phyloP scores from a whole-genome alignment of 148 eudicot genomes.

The Rhododendron kiyosumense region DNA sequence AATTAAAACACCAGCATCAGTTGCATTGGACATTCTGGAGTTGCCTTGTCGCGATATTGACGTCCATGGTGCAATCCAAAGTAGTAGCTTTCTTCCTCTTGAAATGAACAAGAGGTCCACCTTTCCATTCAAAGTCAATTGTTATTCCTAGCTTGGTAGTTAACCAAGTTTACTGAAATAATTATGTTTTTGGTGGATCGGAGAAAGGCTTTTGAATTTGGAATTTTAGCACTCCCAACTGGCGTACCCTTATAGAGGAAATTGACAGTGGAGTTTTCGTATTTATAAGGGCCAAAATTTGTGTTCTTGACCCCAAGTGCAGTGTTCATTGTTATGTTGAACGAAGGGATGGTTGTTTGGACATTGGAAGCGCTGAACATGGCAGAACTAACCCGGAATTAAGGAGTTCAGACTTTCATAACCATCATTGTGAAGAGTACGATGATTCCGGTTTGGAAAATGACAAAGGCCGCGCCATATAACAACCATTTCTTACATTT shows the following conservation, averaged over 20 bases:
- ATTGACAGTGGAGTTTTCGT: neutral
- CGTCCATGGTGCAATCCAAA: neutral
- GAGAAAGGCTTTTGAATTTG: neutral
- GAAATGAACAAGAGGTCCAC: neutral
- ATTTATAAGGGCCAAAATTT: slow-evolving; percentile 3
- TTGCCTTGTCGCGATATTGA: neutral
- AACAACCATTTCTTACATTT: too few species aligned
- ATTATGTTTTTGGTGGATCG: slow-evolving; percentile 7
- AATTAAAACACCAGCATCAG: too few species aligned
- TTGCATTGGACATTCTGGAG: neutral
- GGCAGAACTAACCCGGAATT: neutral
- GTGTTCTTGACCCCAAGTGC: slow-evolving; percentile 17
- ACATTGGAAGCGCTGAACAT: neutral
- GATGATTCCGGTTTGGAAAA: too few species aligned
- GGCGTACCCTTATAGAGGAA: neutral
- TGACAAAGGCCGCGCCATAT: too few species aligned
- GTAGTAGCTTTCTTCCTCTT: neutral
- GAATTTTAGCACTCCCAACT: neutral
- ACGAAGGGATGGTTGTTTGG: neutral
- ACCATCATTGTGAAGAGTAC: too few species aligned
- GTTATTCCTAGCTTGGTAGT: neutral
- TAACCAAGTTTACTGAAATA: neutral
- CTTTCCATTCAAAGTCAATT: neutral
- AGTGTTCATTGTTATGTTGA: slow-evolving; percentile 3
- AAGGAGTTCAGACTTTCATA: too few species aligned